Conservation (phyloP, 495 filamentous ascomycete species). For the Podospora australis region DNA sequence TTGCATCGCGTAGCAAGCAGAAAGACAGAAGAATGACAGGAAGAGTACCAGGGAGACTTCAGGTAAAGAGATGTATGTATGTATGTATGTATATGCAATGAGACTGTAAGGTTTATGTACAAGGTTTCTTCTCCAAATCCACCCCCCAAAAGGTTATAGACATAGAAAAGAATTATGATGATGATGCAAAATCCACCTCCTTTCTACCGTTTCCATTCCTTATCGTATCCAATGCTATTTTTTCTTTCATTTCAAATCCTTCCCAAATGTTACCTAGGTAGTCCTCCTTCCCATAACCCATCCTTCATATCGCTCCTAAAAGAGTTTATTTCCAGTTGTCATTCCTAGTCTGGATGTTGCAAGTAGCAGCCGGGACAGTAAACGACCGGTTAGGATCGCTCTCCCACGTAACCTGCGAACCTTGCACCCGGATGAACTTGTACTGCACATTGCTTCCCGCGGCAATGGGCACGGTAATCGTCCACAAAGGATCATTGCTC, state of each 20-base stretch:
- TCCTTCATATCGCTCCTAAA: not conserved
- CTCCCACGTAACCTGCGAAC: slow-evolving; percentile 57
- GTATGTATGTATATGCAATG: too few species aligned
- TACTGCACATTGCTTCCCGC: slow-evolving; percentile 54
- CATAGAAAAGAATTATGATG: not conserved
- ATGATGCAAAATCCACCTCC: not conserved
- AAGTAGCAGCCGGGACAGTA: slow-evolving; percentile 49
- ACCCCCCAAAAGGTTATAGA: not conserved
- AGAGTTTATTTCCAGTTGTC: not conserved
- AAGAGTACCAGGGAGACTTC: too few species aligned
- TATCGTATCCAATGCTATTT: not conserved
- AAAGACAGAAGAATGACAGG: too few species aligned
- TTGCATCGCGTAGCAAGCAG: too few species aligned
- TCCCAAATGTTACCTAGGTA: too few species aligned
- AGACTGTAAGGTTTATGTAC: too few species aligned
- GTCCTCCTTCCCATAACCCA: not conserved
- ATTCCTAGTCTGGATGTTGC: slow-evolving; percentile 21
- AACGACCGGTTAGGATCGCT: slow-evolving; percentile 55
- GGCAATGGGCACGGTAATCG: slow-evolving; percentile 41
- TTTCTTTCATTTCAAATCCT: not conserved
- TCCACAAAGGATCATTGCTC: slow-evolving; percentile 52
- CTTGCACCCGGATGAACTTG: slow-evolving; percentile 59
- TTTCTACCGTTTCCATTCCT: not conserved
- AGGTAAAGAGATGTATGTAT: too few species aligned
- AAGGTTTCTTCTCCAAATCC: too few species aligned